phyloP scores from a whole-genome alignment of 257 asterid genomes.

The Plectranthus barbatus region DNA sequence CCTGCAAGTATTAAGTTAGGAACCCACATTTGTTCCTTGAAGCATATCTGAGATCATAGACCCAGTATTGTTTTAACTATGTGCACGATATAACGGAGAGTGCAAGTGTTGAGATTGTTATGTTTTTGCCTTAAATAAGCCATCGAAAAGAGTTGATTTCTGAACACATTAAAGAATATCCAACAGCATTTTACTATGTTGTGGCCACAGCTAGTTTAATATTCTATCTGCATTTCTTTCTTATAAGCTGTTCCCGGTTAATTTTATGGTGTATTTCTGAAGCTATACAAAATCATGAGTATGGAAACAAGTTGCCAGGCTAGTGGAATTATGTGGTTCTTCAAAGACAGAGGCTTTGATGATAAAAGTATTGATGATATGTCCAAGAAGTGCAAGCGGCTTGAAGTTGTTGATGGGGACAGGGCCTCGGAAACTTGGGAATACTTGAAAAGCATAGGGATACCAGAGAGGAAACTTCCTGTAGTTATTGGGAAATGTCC shows the following conservation, averaged over 20 bases:
- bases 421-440: conserved; percentile 91
- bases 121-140: neutral
- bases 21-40: neutral
- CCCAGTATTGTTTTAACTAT: neutral
- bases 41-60: neutral
- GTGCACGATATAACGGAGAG: neutral
- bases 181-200: neutral
- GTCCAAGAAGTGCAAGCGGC: conserved; percentile 80
- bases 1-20: neutral
- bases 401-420: conserved; percentile 52
- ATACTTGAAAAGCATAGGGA: conserved; percentile 82
- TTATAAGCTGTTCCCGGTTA: neutral
- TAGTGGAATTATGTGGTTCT: conserved; percentile 89
- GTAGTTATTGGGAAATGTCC: conserved; percentile 69
- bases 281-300: conserved; percentile 20
- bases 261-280: neutral
- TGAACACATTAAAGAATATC: neutral
- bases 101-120: neutral
- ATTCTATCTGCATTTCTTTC: neutral
- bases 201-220: neutral
- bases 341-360: conserved; percentile 84
- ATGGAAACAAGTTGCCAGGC: conserved; percentile 71
- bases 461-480: conserved; percentile 85
- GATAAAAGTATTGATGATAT: conserved; percentile 62
- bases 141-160: neutral